Evolutionary conservation across 331 rosid species (phyloP), one percentile per base, ranked within the genome.

Genomic region (Dryas integrifolia): DNA sequence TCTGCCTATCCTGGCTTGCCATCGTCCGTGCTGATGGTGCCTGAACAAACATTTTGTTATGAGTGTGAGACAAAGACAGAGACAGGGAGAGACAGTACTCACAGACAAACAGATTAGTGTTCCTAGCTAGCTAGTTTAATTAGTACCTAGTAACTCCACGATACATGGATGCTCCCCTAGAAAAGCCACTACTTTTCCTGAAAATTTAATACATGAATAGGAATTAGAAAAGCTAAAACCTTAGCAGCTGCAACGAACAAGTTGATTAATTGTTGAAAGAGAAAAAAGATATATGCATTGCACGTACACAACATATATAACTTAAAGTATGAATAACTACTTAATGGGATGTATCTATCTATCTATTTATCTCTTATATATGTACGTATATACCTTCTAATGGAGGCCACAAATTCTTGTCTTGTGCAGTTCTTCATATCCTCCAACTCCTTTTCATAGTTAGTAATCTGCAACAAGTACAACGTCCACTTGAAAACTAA

Each of bases 101-200:
- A 49, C 61, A 73, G 24, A 46, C 15, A 70, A 70, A 69, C 66
- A 48, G 21, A 72, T 21, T 21, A 21, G 52, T 38, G 16, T n/a
- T 67, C 76, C 67, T 30, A 71, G 65, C 65, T 60, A 58, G 43
- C 35, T 41, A 63, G 16, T 45, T 65, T 46, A 21, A 21, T 21
- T 21, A 30, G 30, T 38, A 92, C 98, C 99, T 92, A 74, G 99
- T 95, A 26, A 95, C 99, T 59, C 99, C 99, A 11, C 99, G 98
- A 73, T 95, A 95, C 99, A 89, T 95, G 63, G 99, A 95, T 67
- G 99, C 99, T 44, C 99, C 99, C 78, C 99, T 85, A 2, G 99
- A 95, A 82, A 95, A 95, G 11, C 98, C 98, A 83, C 98, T 95
- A 67, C 99, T 95, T 75, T 92, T 95, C 88, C 99, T 95, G 92